Conservation (phyloP, 345 rosid species). For the Aurinia saxatilis region DNA sequence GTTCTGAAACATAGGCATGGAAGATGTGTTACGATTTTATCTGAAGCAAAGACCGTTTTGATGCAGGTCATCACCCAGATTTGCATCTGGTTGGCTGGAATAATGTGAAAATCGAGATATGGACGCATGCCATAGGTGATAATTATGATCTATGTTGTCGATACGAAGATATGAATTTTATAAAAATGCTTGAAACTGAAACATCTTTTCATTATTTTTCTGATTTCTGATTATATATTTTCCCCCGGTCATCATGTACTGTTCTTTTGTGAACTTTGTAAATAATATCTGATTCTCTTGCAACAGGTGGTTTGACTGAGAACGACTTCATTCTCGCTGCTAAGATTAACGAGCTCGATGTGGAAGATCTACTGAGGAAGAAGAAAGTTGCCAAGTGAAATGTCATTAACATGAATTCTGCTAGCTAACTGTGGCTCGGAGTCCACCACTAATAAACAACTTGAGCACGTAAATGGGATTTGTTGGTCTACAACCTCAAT, state of each 20-base stretch:
- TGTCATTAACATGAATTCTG: background rate
- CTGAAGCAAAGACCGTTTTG: slow-evolving; percentile 1
- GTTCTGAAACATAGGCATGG: background rate
- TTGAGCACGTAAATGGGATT: background rate
- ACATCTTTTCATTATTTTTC: background rate
- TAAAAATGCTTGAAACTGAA: background rate
- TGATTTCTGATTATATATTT: background rate
- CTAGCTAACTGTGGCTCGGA: background rate
- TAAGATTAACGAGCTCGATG: slow-evolving; percentile 56
- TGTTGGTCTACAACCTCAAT: background rate
- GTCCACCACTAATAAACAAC: background rate
- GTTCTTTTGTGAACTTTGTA: background rate
- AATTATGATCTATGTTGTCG: background rate
- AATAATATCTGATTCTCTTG: slow-evolving; percentile 4
- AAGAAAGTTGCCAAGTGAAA: slow-evolving; percentile 26
- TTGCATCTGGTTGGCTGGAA: slow-evolving; percentile 99
- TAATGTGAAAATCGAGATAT: slow-evolving; percentile 78
- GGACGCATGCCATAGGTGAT: slow-evolving; percentile 95
- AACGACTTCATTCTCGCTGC: slow-evolving; percentile 94
- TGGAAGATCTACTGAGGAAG: slow-evolving; percentile 58
- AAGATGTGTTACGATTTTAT: background rate
- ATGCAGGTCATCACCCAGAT: slow-evolving; percentile 96
- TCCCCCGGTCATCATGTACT: background rate
- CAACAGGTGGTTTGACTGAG: slow-evolving; percentile 72
- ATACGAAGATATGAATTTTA: slow-evolving; percentile 4